phyloP scores from a whole-genome alignment of 345 rosid species.

The Nephelium lappaceum region DNA sequence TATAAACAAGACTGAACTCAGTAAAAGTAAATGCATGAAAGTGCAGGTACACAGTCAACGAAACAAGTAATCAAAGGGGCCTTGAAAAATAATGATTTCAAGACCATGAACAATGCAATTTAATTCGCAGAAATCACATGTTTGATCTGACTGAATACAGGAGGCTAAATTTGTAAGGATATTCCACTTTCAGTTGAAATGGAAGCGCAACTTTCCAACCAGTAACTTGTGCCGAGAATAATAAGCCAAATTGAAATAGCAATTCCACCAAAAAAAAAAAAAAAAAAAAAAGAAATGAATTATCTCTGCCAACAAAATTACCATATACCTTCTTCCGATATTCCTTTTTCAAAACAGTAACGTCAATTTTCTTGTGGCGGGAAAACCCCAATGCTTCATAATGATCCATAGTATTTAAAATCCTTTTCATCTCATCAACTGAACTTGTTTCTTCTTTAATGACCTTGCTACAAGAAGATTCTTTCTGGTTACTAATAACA shows the following conservation, averaged over 20 bases:
- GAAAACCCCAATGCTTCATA: constrained; percentile 84
- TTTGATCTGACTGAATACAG: background rate
- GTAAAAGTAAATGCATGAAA: background rate
- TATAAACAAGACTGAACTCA: constrained; percentile 1
- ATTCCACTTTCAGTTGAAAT: background rate
- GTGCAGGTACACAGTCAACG: background rate
- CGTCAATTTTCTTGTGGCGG: constrained; percentile 71
- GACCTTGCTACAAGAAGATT: constrained; percentile 46
- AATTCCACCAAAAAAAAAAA: too few relatives aligned
- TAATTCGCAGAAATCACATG: background rate
- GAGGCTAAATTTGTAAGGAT: background rate
- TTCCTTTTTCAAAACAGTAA: constrained; percentile 68
- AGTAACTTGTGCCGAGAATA: background rate
- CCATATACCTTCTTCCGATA: constrained; percentile 78
- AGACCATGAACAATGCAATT: background rate
- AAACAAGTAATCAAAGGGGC: background rate
- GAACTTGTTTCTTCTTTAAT: constrained; percentile 60
- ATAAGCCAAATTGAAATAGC: background rate
- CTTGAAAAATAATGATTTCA: background rate
- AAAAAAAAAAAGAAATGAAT: too few relatives aligned
- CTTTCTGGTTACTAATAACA: constrained; percentile 49
- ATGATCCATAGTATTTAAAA: constrained; percentile 70
- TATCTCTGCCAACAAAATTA: constrained; percentile 5
- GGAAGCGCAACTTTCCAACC: background rate
- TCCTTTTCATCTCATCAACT: constrained; percentile 83